Evolutionary conservation across 2,329 filamentous ascomycete genomes (phyloP), one percentile per base, ranked within the genome.

Genomic region (Exophiala sideris): DNA sequence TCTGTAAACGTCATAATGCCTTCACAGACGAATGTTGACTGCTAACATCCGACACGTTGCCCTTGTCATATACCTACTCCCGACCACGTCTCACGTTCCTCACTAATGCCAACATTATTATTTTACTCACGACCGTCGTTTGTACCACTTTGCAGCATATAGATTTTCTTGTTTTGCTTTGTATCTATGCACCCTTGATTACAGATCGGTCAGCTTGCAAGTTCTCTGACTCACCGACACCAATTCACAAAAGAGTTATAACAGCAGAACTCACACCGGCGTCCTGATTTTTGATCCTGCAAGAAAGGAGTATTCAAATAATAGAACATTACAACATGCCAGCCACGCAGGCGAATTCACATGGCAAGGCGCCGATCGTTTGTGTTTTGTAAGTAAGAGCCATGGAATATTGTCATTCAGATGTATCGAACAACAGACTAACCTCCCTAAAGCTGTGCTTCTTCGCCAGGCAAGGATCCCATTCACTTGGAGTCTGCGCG

Each of bases 401-500:
- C 8, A 21, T n/a, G 20, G 40, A 10, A 7, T 18, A 18, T 12
- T 42, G 12, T 16, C 3, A 18, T 14, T 29, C 6, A 16, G 11
- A 16, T 41, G 3, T 20, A 45, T 38, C n/a, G 10, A 34, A 34
- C 56, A 42, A 45, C 62, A 29, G 61, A 56, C 65, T 61, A 36
- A 62, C 29, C 12, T 34, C 34, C 5, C 5, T 20, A 41, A 64
- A 86, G 83, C 81, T 97, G 94, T 76, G 94, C 92, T 67, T 84
- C 94, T 48, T 86, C 83, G 7, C 71, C 80, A 12, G 94, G 94
- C 46, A 84, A 78, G 48, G 86, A 83, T 58, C 85, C 89, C 11
- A 79, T 79, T 3, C 89, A 96, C 71, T 73, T 95, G 65, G 84
- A 85, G 69, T 85, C 90, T 6, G 94, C 94, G 2, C 86, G 86